Conservation (phyloP, 805 yeast species). For the Candida yuanshanica region DNA sequence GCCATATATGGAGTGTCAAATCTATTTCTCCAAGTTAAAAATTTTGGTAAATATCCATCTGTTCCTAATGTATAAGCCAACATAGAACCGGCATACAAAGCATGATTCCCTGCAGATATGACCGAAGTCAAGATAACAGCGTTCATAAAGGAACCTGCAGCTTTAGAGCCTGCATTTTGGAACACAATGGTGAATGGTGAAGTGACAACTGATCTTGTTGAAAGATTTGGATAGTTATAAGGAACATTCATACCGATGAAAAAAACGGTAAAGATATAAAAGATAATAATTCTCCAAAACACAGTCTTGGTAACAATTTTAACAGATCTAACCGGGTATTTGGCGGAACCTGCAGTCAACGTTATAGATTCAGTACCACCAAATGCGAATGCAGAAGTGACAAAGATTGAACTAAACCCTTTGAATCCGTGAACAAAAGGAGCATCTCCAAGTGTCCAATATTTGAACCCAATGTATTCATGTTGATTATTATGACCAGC, state of each 20-base stretch:
- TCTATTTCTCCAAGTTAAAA: slow-evolving; percentile 37
- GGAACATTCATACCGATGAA: slow-evolving; percentile 52
- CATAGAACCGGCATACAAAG: slow-evolving; percentile 50
- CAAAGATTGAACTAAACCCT: slow-evolving; percentile 45
- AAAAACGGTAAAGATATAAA: slow-evolving; percentile 41
- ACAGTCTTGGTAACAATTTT: slow-evolving; percentile 50
- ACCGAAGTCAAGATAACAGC: slow-evolving; percentile 58
- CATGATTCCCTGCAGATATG: slow-evolving; percentile 40
- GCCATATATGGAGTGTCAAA: slow-evolving; percentile 45
- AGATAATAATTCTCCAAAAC: slow-evolving; percentile 48
- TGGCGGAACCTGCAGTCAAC: slow-evolving; percentile 52
- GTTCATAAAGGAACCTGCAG: slow-evolving; percentile 54
- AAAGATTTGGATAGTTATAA: slow-evolving; percentile 40
- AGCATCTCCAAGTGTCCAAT: slow-evolving; percentile 51
- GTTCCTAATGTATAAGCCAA: slow-evolving; percentile 46
- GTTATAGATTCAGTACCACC: slow-evolving; percentile 57
- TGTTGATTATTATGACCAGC: slow-evolving; percentile 37
- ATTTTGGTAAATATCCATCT: slow-evolving; percentile 44
- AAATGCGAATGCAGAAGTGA: slow-evolving; percentile 52
- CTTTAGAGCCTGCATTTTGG: slow-evolving; percentile 55
- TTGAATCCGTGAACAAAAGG: slow-evolving; percentile 44
- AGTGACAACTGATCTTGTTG: slow-evolving; percentile 52
- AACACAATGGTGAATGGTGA: slow-evolving; percentile 65
- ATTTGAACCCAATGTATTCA: slow-evolving; percentile 45
- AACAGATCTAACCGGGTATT: slow-evolving; percentile 46